Base-by-base conservation (phyloP, 1,284 basidiomycete genomes). In the Cryptococcus jaspeensis region DNA sequence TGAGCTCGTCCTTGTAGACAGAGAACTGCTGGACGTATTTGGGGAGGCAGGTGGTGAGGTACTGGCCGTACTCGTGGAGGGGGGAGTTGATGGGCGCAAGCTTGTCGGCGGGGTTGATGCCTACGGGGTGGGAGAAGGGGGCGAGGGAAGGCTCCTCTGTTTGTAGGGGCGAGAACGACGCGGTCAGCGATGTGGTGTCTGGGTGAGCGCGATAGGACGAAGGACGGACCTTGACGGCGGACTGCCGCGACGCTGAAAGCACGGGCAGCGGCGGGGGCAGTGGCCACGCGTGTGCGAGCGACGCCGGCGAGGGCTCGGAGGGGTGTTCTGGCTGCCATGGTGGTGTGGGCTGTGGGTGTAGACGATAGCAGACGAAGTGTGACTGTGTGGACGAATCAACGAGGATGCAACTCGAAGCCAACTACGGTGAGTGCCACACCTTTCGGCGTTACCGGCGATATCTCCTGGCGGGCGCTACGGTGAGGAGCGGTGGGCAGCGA, bases 21-120 rank as follows among this genome's bases (percentile, higher is more conserved):
- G 90, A 92, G 83, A 94, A 96, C 78, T 97, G 93, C 79, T 97
- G 93, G 72, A 97, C 84, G 81, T 87, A 94, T 81, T 94, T 96
- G 56, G 92, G 92, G 23, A 97, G 84, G 70, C 88, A 91, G 73
- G 93, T 89, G 52, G 84, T 86, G 67, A 96, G 81, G 79, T 95
- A 95, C 60, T 92, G 89, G 67, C 91, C 92, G 71, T 91, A 96
- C 47, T 85, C 85, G 78, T 96, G 92, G 45, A 95, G 81, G 36
- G 84, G 82, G 69, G 88, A 85, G 23, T 88, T 85, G 47, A 87
- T 82, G 66, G 85, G 82, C 8, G 85, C 84, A 70, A 87, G 85
- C 72, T 84, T 83, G 38, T 87, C 78, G 22, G 89, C 83, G 9
- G 87, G 89, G 79, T 96, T 93, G 47, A 89, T 85, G 13, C 92